Evolutionary conservation across 2,329 filamentous ascomycete species (phyloP), one percentile per base, ranked within the genome.

Genomic region (Kalmusia sp.): DNA sequence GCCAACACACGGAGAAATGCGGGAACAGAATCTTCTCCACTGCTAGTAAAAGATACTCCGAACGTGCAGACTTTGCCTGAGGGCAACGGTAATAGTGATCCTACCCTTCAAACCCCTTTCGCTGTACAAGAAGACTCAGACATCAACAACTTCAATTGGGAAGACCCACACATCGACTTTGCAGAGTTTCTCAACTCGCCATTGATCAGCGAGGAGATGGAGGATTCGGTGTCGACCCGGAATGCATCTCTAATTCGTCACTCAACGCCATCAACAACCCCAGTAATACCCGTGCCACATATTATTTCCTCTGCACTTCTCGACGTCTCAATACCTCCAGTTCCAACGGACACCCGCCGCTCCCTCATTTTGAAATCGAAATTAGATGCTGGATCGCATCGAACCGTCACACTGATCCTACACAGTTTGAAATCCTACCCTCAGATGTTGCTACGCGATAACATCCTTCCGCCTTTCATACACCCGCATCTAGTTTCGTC

Each of bases 401-500:
- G 70, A 56, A 73, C 63, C 8, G 61, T 68, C n/a, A 70, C 64
- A 21, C 68, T 79, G 2, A 76, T 79, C 2, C 50, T 72, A 6
- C 71, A 75, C 44, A 79, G 65, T 4, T 57, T 80, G 17, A 78
- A 74, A 55, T 79, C 77, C 0, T 80, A 77, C 55, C 72, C 75
- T 1, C 51, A 68, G 45, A 76, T 76, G 72, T 74, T 79, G 67
- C 54, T 73, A 25, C 68, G 61, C 9, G 62, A 75, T 19, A 64
- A 72, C n/a, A 64, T 61, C 3, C 69, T 78, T 30, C 77, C 77
- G 33, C 77, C 77, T 0, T 80, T 79, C 54, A 76, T 80, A 24
- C 78, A 80, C 56, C 68, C 73, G 2, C 41, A 53, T 21, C 51
- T 70, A 51, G 48, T 71, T 37, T 67, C 59, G 27, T 55, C 62